Percentiles rank a stretch among this genome's conserved stretches.
Evolutionary conservation across 139 green algal genomes (phyloP).

Genomic region (Coelastrella sp.): DNA sequence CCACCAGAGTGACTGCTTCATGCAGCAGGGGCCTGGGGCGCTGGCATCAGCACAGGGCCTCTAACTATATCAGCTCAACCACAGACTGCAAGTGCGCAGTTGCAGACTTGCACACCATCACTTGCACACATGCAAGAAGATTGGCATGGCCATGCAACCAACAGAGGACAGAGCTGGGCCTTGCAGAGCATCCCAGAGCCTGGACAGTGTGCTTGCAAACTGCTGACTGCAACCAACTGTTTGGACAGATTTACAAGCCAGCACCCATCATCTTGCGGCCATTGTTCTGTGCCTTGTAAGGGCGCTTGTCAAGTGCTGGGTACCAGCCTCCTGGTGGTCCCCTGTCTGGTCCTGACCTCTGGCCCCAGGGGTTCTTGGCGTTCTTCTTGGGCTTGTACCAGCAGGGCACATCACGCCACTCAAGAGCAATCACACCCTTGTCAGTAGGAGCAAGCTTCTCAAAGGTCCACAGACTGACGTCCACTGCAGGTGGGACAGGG

Average conservation of each 20-base stretch:
- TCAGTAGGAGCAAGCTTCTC: conserved; percentile 50
- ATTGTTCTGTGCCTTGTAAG: conserved; percentile 1
- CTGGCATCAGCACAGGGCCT: no score
- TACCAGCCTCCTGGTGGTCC: conserved; percentile 24
- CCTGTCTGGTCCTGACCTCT: not conserved
- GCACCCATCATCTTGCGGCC: conserved; percentile 32
- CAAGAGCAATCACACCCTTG: conserved; percentile 54
- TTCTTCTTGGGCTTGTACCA: conserved; percentile 50
- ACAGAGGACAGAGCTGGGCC: no score
- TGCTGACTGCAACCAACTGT: no score
- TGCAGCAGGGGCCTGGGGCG: not conserved
- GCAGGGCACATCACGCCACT: conserved; percentile 48
- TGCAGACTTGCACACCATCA: no score
- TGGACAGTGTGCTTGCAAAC: no score
- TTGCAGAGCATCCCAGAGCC: no score
- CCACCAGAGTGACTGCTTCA: not conserved
- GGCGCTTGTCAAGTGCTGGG: conserved; percentile 22
- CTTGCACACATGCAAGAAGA: no score
- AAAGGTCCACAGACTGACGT: conserved; percentile 17
- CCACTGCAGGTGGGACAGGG: not conserved
- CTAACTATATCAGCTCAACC: no score
- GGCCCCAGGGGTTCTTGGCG: conserved; percentile 31
- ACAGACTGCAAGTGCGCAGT: no score
- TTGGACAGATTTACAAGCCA: not conserved
- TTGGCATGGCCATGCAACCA: no score